These are phyloP conservation scores for Penicillium sp. DNA, from an alignment of 2,329 filamentous ascomycete species.

Conservation along the genomic window DNA sequence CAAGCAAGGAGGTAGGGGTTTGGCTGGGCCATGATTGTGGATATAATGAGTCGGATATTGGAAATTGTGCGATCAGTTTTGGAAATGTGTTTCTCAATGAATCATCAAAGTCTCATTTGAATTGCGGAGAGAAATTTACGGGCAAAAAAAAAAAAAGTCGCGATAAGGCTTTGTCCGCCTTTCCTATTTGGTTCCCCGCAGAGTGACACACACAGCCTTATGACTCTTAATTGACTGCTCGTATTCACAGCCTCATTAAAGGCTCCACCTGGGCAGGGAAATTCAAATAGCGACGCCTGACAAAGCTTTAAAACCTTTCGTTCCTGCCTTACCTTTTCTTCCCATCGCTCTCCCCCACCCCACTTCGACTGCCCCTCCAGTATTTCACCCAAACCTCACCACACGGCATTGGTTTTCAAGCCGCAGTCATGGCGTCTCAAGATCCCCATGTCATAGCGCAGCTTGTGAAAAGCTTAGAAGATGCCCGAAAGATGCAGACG, in stretches of 20 bases:
- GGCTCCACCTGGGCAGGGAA: background rate
- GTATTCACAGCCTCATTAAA: background rate
- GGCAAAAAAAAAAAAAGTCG: slow-evolving; percentile 2
- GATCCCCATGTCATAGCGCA: slow-evolving; percentile 65
- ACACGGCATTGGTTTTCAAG: background rate
- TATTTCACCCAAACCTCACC: background rate
- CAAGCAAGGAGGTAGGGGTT: slow-evolving; percentile 78
- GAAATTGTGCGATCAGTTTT: too few relatives aligned
- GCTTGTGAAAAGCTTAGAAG: slow-evolving; percentile 66
- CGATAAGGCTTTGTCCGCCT: slow-evolving; percentile 11
- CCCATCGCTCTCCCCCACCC: slow-evolving; percentile 3
- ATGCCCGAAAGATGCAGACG: slow-evolving; percentile 48
- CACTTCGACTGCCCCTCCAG: slow-evolving; percentile 11
- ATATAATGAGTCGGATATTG: background rate
- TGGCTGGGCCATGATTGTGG: slow-evolving; percentile 36
- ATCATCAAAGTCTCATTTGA: background rate
- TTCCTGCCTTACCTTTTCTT: background rate
- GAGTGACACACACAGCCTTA: slow-evolving; percentile 11
- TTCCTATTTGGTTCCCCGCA: slow-evolving; percentile 27
- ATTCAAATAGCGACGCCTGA: background rate
- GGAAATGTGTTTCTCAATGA: background rate
- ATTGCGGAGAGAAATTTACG: background rate
- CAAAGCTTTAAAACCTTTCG: background rate
- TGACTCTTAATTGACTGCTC: slow-evolving; percentile 7
- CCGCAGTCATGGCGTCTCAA: slow-evolving; percentile 49